Percentiles rank a stretch among this genome's conserved stretches.
These are phyloP conservation scores for Suhomyces emberorum DNA, from an alignment of 805 yeast genomes.

Conservation along the genomic window DNA sequence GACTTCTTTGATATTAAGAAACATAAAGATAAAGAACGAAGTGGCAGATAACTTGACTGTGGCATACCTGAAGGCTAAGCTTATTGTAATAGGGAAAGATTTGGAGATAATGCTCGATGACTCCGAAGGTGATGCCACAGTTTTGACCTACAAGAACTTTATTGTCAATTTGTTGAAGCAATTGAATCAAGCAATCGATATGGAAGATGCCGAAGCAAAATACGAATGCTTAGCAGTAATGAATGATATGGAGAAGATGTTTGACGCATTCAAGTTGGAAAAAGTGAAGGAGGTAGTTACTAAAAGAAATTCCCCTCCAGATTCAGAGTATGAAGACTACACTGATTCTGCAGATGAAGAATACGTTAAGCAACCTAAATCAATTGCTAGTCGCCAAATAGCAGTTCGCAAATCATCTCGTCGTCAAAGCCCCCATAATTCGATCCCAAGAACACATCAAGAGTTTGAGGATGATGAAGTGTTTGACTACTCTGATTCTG, in stretches of 20 bases:
- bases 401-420: background rate
- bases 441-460: conserved; percentile 2
- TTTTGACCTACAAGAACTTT: conserved; percentile 51
- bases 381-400: background rate
- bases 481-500: conserved; percentile 26
- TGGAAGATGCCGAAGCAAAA: conserved; percentile 54
- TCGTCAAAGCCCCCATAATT: conserved; percentile 3
- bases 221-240: conserved; percentile 67
- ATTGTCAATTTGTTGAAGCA: conserved; percentile 58
- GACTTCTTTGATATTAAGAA: conserved; percentile 43
- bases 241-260: conserved; percentile 71
- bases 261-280: conserved; percentile 48
- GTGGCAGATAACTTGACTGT: conserved; percentile 53
- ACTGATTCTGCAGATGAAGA: conserved; percentile 3
- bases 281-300: conserved; percentile 19
- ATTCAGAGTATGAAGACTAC: background rate
- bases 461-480: conserved; percentile 14
- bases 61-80: conserved; percentile 61
- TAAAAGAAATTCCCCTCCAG: background rate
- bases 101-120: conserved; percentile 48
- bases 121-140: conserved; percentile 24
- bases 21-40: conserved; percentile 48
- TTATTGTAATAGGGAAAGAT: conserved; percentile 63
- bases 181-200: conserved; percentile 50
- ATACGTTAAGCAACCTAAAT: background rate